Base-by-base conservation (phyloP, 2,329 filamentous ascomycete species). In the Clonostachys byssicola region DNA sequence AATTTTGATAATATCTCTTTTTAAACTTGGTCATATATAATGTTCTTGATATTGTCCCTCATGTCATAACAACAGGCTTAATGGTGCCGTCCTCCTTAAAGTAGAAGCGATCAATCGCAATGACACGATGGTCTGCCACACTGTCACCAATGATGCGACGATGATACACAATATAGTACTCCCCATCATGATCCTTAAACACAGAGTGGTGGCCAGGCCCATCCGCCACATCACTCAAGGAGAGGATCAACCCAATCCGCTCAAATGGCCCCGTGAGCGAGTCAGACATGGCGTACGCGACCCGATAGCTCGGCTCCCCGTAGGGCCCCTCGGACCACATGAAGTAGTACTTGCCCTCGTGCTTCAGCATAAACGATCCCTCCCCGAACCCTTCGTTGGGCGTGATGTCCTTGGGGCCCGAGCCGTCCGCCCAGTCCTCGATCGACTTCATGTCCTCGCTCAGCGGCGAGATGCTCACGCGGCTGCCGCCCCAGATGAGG, bases 301-400 rank as follows among this genome's bases (percentile, higher is more conserved):
- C 49, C 5, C 43, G 42, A 38, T 50, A 50, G 34, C 46, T 39
- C 5, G 49, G 46, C 12, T 45, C 47, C 5, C 49, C 46, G 46
- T 50, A 50, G 16, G 42, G 45, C 10, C 42, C 42, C 43, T 48
- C 49, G 7, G 49, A 50, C 49, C 49, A 50, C 49, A 50, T 50
- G 33, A 50, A 48, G 46, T 50, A 50, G 46, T 50, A 50, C 7
- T 40, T 45, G n/a, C 46, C 49, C 18, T 48, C 30, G 30, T 33
- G 49, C 39, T 50, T 50, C 17, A 50, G 20, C 41, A 50, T 45
- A 39, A 30, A 50, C 14, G 49, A 41, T 13, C 46, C 49, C 35
- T 50, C 49, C 23, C 18, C 39, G 45, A 45, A 50, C 10, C 49
- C 46, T 16, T 50, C 17, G 33, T 47, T 36, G 13, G 49, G 46